Evolutionary conservation across 805 yeast genomes (phyloP).

Genomic region (Starmerella etchellsii): DNA sequence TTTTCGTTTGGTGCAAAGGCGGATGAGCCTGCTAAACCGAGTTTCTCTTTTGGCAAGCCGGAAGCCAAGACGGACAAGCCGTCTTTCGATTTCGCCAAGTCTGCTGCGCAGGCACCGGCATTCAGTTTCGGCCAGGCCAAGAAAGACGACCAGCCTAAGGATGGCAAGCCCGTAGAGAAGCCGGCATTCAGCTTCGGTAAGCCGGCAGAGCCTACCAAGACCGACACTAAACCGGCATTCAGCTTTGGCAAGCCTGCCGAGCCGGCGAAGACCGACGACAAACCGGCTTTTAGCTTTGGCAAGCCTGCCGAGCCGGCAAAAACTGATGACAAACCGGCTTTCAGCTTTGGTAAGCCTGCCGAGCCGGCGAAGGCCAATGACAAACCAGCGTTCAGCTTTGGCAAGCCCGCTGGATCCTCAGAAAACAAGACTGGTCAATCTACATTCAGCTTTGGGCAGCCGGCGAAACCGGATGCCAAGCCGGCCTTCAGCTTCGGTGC

Average conservation of each 20-base stretch:
- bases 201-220: constrained; percentile 1
- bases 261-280: neutral
- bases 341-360: neutral
- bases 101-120: neutral
- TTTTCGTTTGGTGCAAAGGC: neutral
- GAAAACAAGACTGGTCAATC: neutral
- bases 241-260: neutral
- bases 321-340: neutral
- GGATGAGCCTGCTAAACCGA: neutral
- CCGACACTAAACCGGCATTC: neutral
- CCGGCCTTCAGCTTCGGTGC: neutral
- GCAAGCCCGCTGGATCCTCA: neutral
- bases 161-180: constrained; percentile 5
- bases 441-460: constrained; percentile 1
- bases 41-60: constrained; percentile 2
- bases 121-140: neutral
- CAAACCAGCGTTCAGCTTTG: neutral
- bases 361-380: neutral
- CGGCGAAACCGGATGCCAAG: neutral
- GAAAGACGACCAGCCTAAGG: no score
- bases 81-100: neutral
- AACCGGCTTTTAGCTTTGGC: neutral
- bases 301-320: neutral
- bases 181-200: constrained; percentile 24
- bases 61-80: neutral